phyloP scores from a whole-genome alignment of 805 yeast genomes.

The Jamesozyma rosinii region DNA sequence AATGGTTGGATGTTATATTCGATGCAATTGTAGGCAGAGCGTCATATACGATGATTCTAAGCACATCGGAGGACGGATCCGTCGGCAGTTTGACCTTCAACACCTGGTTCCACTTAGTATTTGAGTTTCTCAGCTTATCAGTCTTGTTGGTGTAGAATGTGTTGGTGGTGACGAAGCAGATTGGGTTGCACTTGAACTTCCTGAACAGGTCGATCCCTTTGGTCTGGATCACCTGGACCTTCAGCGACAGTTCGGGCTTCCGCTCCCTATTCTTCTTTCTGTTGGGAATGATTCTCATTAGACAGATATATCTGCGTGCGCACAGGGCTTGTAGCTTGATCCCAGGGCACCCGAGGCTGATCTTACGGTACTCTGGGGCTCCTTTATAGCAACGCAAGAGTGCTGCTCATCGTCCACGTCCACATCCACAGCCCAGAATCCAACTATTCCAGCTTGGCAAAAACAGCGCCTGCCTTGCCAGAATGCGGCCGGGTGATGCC shows the following conservation, averaged over 20 bases:
- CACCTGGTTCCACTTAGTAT: conserved; percentile 21
- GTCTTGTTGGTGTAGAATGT: conserved; percentile 19
- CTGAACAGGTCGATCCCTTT: conserved; percentile 19
- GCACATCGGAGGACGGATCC: conserved; percentile 21
- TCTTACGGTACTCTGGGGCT: no score
- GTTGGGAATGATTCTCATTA: conserved; percentile 13
- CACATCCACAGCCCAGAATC: no score
- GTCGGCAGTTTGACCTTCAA: conserved; percentile 23
- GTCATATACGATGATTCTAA: conserved; percentile 26
- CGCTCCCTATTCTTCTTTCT: conserved; percentile 9
- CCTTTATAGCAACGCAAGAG: no score
- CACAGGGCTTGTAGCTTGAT: no score
- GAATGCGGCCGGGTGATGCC: no score
- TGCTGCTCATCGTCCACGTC: no score
- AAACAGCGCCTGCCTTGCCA: no score
- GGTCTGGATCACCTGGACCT: conserved; percentile 17
- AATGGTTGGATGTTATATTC: not conserved
- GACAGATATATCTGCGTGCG: no score
- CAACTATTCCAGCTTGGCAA: no score
- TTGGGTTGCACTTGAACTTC: conserved; percentile 23
- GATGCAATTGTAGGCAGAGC: conserved; percentile 11
- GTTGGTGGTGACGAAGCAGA: conserved; percentile 25
- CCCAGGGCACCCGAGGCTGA: no score
- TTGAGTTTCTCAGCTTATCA: conserved; percentile 15
- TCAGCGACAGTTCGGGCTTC: conserved; percentile 13